Percentiles rank a stretch among this genome's conserved stretches.
phyloP scores from a whole-genome alignment of 2,329 filamentous ascomycete species.

The Aspergillus aculeatinus region DNA sequence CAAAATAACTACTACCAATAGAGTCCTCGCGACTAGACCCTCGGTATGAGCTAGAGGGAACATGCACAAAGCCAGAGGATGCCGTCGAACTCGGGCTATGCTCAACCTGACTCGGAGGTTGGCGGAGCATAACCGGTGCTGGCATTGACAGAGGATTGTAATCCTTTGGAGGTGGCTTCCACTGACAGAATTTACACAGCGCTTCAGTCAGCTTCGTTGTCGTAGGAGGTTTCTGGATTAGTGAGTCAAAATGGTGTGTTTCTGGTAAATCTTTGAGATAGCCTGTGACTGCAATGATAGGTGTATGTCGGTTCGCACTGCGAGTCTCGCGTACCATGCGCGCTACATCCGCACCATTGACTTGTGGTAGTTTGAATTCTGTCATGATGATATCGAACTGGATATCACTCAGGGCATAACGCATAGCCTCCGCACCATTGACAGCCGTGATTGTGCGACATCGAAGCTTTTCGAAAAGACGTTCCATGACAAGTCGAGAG shows the following conservation, averaged over 20 bases:
- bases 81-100: slow-evolving; percentile 83
- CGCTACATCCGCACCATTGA: slow-evolving; percentile 92
- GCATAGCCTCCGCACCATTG: slow-evolving; percentile 86
- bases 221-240: slow-evolving; percentile 96
- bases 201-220: slow-evolving; percentile 87
- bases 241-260: slow-evolving; percentile 89
- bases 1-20: slow-evolving; percentile 77
- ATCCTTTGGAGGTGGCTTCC: slow-evolving; percentile 75
- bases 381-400: slow-evolving; percentile 99
- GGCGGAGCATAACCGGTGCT: slow-evolving; percentile 61
- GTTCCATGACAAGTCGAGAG: slow-evolving; percentile 98
- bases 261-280: slow-evolving; percentile 97
- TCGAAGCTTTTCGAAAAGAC: slow-evolving; percentile 87
- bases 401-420: slow-evolving; percentile 93
- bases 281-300: slow-evolving; percentile 93
- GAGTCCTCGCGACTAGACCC: slow-evolving; percentile 84
- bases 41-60: slow-evolving; percentile 72
- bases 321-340: slow-evolving; percentile 97
- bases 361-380: slow-evolving; percentile 91
- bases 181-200: slow-evolving; percentile 82
- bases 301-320: slow-evolving; percentile 90
- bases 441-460: slow-evolving; percentile 91
- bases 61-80: slow-evolving; percentile 68
- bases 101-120: slow-evolving; percentile 63
- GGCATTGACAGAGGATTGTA: slow-evolving; percentile 55